These are phyloP conservation scores for Sanghuangporus baumii DNA, from an alignment of 1,284 basidiomycete genomes.

Conservation along the genomic window DNA sequence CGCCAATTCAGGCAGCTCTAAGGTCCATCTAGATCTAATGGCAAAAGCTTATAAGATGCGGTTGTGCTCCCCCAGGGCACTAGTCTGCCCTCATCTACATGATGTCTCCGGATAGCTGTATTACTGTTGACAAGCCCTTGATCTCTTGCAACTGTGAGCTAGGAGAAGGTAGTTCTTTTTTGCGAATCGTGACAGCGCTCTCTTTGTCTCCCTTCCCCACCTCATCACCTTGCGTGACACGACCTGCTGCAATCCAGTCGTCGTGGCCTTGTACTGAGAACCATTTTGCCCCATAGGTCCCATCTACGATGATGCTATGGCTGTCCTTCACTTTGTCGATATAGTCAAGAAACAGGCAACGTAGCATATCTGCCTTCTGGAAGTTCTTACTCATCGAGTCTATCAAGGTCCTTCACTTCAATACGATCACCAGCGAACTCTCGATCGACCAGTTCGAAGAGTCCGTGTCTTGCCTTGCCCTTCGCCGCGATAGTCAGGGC, in stretches of 20 bases:
- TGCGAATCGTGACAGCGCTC: neutral
- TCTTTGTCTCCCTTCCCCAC: slow-evolving; percentile 7
- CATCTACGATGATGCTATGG: slow-evolving; percentile 49
- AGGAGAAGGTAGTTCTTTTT: slow-evolving; percentile 49
- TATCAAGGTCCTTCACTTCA: slow-evolving; percentile 48
- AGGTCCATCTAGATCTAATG: slow-evolving; percentile 2
- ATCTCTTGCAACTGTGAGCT: slow-evolving; percentile 51
- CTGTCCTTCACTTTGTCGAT: slow-evolving; percentile 60
- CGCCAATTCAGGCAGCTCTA: neutral
- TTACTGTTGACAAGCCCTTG: slow-evolving; percentile 40
- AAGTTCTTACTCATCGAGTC: neutral
- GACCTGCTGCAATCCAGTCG: neutral
- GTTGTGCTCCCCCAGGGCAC: neutral
- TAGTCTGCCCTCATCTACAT: neutral
- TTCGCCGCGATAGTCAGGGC: slow-evolving; percentile 40
- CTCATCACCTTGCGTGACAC: neutral
- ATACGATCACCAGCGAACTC: slow-evolving; percentile 35
- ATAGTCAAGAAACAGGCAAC: slow-evolving; percentile 51
- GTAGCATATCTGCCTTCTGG: neutral
- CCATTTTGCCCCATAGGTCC: slow-evolving; percentile 38
- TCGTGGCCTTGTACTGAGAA: slow-evolving; percentile 6
- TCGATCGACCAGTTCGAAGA: slow-evolving; percentile 43
- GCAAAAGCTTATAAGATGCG: slow-evolving; percentile 3
- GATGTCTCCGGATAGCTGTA: slow-evolving; percentile 11
- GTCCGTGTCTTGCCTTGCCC: slow-evolving; percentile 47